phyloP scores from a whole-genome alignment of 345 rosid species.

The Chamaenerion angustifolium region DNA sequence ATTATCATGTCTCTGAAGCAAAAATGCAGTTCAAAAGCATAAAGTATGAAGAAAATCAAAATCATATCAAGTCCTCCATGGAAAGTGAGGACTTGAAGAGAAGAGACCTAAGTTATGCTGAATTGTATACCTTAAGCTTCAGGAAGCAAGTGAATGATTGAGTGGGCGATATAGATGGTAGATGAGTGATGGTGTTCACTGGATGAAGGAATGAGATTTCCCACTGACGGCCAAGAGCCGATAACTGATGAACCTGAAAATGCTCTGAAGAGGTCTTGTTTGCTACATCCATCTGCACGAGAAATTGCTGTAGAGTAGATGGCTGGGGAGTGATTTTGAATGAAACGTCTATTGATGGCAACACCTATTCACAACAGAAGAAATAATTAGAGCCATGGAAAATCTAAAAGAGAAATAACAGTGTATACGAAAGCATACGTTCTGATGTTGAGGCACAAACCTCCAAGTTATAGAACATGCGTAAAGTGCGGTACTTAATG shows the following conservation, averaged over 20 bases:
- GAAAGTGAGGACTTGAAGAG: too few species aligned
- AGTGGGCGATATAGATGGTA: slow-evolving; percentile 52
- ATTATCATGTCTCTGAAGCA: slow-evolving; percentile 28
- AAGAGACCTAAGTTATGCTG: too few species aligned
- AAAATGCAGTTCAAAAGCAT: not conserved
- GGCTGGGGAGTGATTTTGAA: slow-evolving; percentile 69
- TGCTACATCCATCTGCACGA: slow-evolving; percentile 71
- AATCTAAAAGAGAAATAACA: not conserved
- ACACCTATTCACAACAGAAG: slow-evolving; percentile 30
- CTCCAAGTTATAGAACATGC: slow-evolving; percentile 70
- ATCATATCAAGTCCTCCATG: too few species aligned
- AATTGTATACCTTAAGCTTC: slow-evolving; percentile 48
- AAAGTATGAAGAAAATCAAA: too few species aligned
- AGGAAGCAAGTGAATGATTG: slow-evolving; percentile 81
- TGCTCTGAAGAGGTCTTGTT: slow-evolving; percentile 58
- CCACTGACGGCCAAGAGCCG: slow-evolving; percentile 69
- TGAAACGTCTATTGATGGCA: slow-evolving; percentile 70
- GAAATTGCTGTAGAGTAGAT: slow-evolving; percentile 63
- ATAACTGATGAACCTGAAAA: slow-evolving; percentile 71
- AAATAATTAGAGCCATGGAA: not conserved
- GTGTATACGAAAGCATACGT: slow-evolving; percentile 1
- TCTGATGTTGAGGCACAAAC: slow-evolving; percentile 22
- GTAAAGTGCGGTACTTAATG: slow-evolving; percentile 78
- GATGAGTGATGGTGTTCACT: slow-evolving; percentile 45
- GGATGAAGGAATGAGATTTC: slow-evolving; percentile 72